Conservation (phyloP, 768 basidiomycete genomes). For the Mycena metata region DNA sequence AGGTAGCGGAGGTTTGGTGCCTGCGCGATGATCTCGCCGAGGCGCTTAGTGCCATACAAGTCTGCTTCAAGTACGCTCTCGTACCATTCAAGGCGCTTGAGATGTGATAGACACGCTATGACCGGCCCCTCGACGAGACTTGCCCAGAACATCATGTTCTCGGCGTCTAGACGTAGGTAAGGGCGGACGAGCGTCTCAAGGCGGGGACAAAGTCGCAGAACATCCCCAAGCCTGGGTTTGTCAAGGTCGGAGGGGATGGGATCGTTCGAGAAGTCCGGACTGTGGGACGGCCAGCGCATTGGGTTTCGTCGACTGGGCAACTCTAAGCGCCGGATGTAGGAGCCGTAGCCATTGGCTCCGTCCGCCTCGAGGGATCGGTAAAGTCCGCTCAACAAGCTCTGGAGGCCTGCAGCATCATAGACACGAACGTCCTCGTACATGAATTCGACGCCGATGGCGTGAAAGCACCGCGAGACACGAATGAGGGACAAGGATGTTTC, state of each 20-base stretch:
- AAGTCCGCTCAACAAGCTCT: slow-evolving; percentile 22
- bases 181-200: slow-evolving; percentile 40
- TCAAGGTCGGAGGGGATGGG: no score
- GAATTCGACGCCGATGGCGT: slow-evolving; percentile 22
- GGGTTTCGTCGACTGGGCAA: slow-evolving; percentile 8
- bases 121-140: slow-evolving; percentile 10
- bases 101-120: not conserved
- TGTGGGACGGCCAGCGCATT: not conserved
- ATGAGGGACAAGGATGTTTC: slow-evolving; percentile 24
- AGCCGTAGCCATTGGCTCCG: slow-evolving; percentile 12
- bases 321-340: slow-evolving; percentile 31
- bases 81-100: slow-evolving; percentile 33
- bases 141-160: slow-evolving; percentile 24
- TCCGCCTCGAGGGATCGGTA: no score
- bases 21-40: slow-evolving; percentile 21
- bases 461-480: slow-evolving; percentile 24
- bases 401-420: slow-evolving; percentile 11
- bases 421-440: slow-evolving; percentile 32
- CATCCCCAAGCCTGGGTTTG: not conserved
- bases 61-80: slow-evolving; percentile 27
- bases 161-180: slow-evolving; percentile 24
- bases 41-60: slow-evolving; percentile 29
- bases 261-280: no score
- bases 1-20: slow-evolving; percentile 25
- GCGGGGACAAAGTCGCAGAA: slow-evolving; percentile 14